A percentile compares a stretch with the other conserved stretches of the same genome.
Evolutionary conservation across 73 alveolate genomes (phyloP).

Genomic region (Paramecium pentaurelia): DNA sequence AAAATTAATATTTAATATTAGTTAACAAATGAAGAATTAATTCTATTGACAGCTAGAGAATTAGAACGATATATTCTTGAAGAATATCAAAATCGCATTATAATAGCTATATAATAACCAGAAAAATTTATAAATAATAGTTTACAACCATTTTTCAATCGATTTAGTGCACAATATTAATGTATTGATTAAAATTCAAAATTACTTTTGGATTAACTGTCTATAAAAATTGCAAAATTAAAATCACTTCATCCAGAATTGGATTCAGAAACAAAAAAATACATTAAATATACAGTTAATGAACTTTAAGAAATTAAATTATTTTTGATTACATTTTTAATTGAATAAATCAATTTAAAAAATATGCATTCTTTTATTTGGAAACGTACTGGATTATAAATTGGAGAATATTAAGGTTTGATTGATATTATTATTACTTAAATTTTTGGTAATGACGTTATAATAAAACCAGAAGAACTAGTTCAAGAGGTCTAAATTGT

Average conservation of each 20-base stretch:
- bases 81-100: conserved; percentile 43
- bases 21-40: conserved; percentile 53
- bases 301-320: background rate
- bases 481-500: background rate
- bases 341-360: background rate
- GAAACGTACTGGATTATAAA: background rate
- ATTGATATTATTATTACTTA: background rate
- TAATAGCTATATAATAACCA: conserved; percentile 42
- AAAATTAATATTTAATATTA: background rate
- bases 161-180: background rate
- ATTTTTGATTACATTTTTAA: background rate
- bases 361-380: conserved; percentile 1
- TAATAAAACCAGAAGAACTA: background rate
- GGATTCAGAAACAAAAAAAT: background rate
- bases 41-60: conserved; percentile 58
- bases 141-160: background rate
- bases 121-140: background rate
- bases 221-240: background rate
- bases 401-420: background rate
- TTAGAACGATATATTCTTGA: conserved; percentile 58
- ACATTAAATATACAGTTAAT: background rate
- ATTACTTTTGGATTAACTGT: background rate
- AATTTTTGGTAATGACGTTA: background rate
- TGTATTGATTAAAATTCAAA: background rate
- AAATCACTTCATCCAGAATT: background rate